Evolutionary conservation across 169 alveolate genomes (phyloP).

Genomic region (Plasmodium gonderi): DNA sequence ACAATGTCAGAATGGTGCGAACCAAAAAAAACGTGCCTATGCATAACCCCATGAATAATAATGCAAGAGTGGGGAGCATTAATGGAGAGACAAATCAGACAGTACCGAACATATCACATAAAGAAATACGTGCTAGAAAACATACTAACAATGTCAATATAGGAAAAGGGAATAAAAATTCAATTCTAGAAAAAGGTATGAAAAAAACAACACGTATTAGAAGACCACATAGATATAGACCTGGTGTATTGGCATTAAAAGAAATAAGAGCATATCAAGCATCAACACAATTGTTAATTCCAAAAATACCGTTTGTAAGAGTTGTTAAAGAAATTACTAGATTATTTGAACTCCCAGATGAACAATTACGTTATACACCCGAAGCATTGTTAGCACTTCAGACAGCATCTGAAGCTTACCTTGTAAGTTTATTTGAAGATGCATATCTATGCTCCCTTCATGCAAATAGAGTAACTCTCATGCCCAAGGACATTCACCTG

Average conservation of each 20-base stretch:
- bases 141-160: not conserved
- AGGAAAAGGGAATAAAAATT: not conserved
- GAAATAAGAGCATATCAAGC: slow-evolving; percentile 95
- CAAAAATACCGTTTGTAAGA: slow-evolving; percentile 96
- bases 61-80: not conserved
- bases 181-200: slow-evolving; percentile 1
- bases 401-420: slow-evolving; percentile 88
- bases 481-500: slow-evolving; percentile 88
- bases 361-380: slow-evolving; percentile 83
- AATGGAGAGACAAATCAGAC: not conserved
- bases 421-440: slow-evolving; percentile 88
- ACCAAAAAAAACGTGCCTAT: slow-evolving; percentile 35
- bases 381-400: slow-evolving; percentile 89
- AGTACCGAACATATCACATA: slow-evolving; percentile 7
- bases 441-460: slow-evolving; percentile 88
- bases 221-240: slow-evolving; percentile 71
- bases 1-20: slow-evolving; percentile 14
- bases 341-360: slow-evolving; percentile 78
- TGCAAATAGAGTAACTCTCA: slow-evolving; percentile 89
- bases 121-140: not conserved
- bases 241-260: slow-evolving; percentile 94
- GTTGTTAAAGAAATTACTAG: slow-evolving; percentile 94
- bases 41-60: slow-evolving; percentile 21
- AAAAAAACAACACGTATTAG: slow-evolving; percentile 21
- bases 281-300: slow-evolving; percentile 93